phyloP scores from a whole-genome alignment of 371 early-diverging fungal genomes.

The Fennellomyces sp. region DNA sequence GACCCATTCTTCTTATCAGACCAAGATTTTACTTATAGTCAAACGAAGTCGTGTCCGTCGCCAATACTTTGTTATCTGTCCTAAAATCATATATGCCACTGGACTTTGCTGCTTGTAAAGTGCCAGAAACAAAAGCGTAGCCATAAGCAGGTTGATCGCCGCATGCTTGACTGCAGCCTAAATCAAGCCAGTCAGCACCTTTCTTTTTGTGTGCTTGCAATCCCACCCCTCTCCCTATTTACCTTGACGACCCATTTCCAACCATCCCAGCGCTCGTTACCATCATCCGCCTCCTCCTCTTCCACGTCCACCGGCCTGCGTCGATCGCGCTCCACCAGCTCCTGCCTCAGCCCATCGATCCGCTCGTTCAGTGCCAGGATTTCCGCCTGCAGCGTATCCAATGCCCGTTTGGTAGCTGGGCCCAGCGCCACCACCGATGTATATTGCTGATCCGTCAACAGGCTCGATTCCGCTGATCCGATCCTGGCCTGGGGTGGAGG shows the following conservation, averaged over 20 bases:
- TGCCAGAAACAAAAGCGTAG: constrained; percentile 28
- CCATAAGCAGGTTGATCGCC: constrained; percentile 37
- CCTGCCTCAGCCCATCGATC: constrained; percentile 43
- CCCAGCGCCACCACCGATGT: constrained; percentile 31
- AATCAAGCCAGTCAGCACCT: neutral
- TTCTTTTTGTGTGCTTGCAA: neutral
- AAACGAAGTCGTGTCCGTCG: constrained; percentile 7
- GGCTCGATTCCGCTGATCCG: no score
- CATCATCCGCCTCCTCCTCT: neutral
- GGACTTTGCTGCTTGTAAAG: constrained; percentile 40
- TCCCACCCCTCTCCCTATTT: constrained; percentile 4
- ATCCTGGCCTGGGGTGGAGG: neutral
- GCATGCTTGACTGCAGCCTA: constrained; percentile 49
- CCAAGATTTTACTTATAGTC: constrained; percentile 14
- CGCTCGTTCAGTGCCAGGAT: constrained; percentile 48
- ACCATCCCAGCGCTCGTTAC: constrained; percentile 27
- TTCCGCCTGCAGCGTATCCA: constrained; percentile 45
- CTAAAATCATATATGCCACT: constrained; percentile 34
- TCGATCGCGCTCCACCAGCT: constrained; percentile 19
- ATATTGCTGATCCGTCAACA: constrained; percentile 17
- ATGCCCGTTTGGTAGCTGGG: constrained; percentile 42
- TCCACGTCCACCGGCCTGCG: neutral
- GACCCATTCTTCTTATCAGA: constrained; percentile 5
- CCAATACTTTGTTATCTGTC: constrained; percentile 23
- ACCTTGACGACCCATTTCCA: constrained; percentile 50